Evolutionary conservation across 257 asterid genomes (phyloP).

Genomic region (Hygrophila difformis): DNA sequence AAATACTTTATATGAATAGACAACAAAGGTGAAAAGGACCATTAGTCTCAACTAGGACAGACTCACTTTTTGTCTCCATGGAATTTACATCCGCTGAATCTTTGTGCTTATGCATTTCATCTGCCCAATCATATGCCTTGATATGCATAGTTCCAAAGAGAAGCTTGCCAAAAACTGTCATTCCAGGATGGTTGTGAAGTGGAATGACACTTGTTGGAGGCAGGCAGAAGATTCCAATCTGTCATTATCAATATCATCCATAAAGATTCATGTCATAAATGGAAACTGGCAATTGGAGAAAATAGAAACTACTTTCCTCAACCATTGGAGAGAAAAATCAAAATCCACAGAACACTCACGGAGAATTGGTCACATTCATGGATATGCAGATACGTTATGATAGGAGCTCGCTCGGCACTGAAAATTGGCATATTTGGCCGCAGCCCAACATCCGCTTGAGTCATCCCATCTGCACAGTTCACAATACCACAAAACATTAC

Average conservation of each 20-base stretch:
- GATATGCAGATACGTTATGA: constrained; percentile 53
- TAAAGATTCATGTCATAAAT: neutral
- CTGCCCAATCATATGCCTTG: constrained; percentile 64
- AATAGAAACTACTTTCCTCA: no score
- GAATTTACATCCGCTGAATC: constrained; percentile 14
- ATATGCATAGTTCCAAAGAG: constrained; percentile 89
- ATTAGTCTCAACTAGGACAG: constrained; percentile 7
- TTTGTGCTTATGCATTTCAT: constrained; percentile 17
- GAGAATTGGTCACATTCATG: constrained; percentile 74
- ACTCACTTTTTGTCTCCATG: constrained; percentile 29
- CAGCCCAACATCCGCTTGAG: constrained; percentile 50
- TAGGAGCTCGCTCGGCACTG: constrained; percentile 34
- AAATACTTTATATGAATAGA: neutral
- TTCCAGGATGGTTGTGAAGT: constrained; percentile 89
- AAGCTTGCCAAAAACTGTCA: constrained; percentile 91
- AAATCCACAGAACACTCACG: constrained; percentile 37
- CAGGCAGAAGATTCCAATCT: constrained; percentile 93
- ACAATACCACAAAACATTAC: neutral
- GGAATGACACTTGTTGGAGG: constrained; percentile 86
- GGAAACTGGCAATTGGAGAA: neutral
- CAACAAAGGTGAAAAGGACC: neutral
- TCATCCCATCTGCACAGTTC: constrained; percentile 48
- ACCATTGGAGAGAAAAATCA: constrained; percentile 2
- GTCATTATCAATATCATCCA: constrained; percentile 6
- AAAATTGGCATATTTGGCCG: constrained; percentile 53